Percentiles rank a stretch among this genome's conserved stretches.
phyloP scores from a whole-genome alignment of 2,329 filamentous ascomycete genomes.

The Fusarium lyarnte region DNA sequence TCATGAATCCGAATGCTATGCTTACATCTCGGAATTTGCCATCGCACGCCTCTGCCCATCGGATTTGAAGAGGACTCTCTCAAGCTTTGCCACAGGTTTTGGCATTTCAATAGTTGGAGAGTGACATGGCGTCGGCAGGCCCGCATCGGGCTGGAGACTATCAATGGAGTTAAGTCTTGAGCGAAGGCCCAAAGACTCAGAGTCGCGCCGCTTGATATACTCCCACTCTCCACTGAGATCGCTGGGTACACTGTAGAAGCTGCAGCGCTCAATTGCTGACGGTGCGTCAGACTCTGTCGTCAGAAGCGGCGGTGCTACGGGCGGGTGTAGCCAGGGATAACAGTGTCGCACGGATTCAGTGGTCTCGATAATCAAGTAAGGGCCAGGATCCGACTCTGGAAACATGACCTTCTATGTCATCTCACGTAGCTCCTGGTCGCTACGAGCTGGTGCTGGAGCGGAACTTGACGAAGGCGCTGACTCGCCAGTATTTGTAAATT shows the following conservation, averaged over 20 bases:
- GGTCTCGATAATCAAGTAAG: constrained; percentile 48
- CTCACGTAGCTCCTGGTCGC: constrained; percentile 56
- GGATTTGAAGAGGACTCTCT: background rate
- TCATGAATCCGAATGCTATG: background rate
- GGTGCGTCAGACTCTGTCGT: background rate
- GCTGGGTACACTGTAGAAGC: constrained; percentile 16
- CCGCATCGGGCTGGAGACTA: background rate
- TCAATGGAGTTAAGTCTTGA: background rate
- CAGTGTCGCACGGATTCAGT: constrained; percentile 38
- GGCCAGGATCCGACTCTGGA: constrained; percentile 42
- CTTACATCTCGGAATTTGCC: background rate
- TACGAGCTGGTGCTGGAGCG: constrained; percentile 37
- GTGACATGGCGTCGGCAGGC: background rate
- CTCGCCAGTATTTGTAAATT: constrained; percentile 42
- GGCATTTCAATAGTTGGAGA: background rate
- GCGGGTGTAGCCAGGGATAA: constrained; percentile 1
- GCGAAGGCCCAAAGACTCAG: background rate
- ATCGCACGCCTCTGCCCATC: constrained; percentile 3
- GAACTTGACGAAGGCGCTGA: constrained; percentile 32
- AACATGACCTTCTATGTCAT: constrained; percentile 58
- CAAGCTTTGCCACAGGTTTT: background rate
- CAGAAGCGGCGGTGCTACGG: constrained; percentile 9
- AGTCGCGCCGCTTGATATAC: constrained; percentile 20
- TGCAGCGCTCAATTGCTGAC: background rate
- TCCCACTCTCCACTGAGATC: constrained; percentile 31